These are phyloP conservation scores for Nothophytophthora sp. DNA, from an alignment of 352 stramenopile genomes.

Conservation along the genomic window DNA sequence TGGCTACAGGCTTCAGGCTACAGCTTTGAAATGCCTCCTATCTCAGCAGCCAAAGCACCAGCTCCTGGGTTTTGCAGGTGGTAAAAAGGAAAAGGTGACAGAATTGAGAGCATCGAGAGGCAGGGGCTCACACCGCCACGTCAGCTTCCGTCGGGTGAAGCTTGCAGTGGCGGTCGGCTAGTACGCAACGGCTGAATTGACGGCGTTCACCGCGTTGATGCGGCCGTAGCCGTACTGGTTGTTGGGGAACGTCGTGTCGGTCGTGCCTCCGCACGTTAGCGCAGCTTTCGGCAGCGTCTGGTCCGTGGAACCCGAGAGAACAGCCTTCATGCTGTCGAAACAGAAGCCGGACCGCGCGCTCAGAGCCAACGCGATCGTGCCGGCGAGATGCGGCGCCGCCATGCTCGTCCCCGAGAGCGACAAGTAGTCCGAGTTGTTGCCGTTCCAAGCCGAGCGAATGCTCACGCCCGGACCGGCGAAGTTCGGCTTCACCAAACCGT, in stretches of 20 bases:
- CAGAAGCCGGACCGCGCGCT: constrained; percentile 31
- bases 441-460: constrained; percentile 41
- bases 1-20: no score
- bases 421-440: constrained; percentile 32
- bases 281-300: constrained; percentile 7
- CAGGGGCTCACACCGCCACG: no score
- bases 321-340: constrained; percentile 28
- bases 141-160: no score
- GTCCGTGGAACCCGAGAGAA: constrained; percentile 21
- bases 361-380: constrained; percentile 51
- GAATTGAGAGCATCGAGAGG: no score
- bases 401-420: constrained; percentile 61
- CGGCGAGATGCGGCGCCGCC: constrained; percentile 47
- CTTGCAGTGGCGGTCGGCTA: neutral
- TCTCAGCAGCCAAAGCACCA: no score
- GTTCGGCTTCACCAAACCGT: constrained; percentile 46
- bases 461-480: constrained; percentile 35
- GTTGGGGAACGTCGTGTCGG: constrained; percentile 44
- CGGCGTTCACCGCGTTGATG: constrained; percentile 38
- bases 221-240: constrained; percentile 60
- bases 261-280: constrained; percentile 33
- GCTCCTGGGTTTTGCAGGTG: no score
- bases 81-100: no score
- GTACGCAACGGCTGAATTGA: constrained; percentile 27
- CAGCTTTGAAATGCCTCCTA: no score